Percentiles rank a stretch among this genome's conserved stretches.
These are phyloP conservation scores for Besnoitia besnoiti DNA, from an alignment of 169 alveolate genomes.

Conservation along the genomic window DNA sequence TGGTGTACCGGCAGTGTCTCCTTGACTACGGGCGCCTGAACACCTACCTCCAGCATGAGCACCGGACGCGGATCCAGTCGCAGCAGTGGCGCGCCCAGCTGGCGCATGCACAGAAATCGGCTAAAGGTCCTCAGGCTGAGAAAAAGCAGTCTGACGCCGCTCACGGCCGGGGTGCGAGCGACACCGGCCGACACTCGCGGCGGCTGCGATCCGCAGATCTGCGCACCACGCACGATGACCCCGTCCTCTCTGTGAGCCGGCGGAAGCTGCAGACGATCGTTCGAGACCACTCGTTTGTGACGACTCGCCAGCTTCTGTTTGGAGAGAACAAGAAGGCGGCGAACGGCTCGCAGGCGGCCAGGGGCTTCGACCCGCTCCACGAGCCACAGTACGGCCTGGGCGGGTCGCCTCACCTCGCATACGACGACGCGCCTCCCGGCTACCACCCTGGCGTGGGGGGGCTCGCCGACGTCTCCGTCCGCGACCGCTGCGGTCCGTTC, in stretches of 20 bases:
- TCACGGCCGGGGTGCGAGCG: neutral
- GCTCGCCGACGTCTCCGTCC: neutral
- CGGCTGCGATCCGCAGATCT: neutral
- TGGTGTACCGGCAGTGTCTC: conserved; percentile 2
- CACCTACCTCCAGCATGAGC: conserved; percentile 19
- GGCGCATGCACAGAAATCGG: neutral
- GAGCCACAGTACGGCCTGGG: no score
- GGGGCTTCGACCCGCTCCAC: neutral
- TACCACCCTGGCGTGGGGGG: neutral
- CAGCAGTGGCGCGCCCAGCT: neutral
- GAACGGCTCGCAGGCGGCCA: neutral
- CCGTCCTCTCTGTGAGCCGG: neutral
- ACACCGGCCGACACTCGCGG: neutral
- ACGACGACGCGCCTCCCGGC: neutral
- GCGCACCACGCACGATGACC: neutral
- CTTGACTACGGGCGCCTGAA: conserved; percentile 32
- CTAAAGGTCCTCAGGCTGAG: neutral
- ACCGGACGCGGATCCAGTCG: neutral
- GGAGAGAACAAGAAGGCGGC: neutral
- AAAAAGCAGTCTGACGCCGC: neutral
- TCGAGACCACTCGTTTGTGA: neutral
- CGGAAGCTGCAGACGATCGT: neutral
- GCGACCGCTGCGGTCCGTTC: neutral
- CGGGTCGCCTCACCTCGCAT: neutral
- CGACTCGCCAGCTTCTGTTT: neutral